Conservation (phyloP, 2,329 filamentous ascomycete genomes). For the Cadophora luteo-olivacea region DNA sequence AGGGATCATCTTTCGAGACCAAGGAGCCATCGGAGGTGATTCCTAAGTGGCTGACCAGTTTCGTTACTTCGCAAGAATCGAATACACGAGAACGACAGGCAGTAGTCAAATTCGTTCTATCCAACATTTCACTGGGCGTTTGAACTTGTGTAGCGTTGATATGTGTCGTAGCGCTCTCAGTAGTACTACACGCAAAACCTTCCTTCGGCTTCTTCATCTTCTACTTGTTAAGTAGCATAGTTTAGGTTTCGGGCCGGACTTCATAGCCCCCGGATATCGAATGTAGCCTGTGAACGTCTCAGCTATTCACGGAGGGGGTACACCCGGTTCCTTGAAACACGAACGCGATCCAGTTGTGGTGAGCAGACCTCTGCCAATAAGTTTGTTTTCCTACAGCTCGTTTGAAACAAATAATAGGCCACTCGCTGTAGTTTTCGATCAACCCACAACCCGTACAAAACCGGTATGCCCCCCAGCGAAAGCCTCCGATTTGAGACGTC, state of each 20-base stretch:
- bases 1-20: background rate
- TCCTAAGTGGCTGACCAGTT: background rate
- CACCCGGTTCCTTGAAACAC: constrained; percentile 8
- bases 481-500: background rate
- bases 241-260: background rate
- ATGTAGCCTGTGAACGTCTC: background rate
- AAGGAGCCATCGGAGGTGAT: background rate
- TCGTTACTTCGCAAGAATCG: background rate
- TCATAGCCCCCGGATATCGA: background rate
- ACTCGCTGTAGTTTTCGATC: background rate
- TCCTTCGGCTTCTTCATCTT: too few species aligned
- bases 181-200: too few species aligned
- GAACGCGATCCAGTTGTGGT: background rate
- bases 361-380: background rate
- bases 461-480: background rate
- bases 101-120: background rate
- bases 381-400: too few species aligned
- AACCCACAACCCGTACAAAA: constrained; percentile 1
- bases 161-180: background rate
- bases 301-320: background rate
- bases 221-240: too few species aligned
- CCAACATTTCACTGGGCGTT: background rate
- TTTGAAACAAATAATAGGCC: background rate
- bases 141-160: background rate
- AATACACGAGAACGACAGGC: background rate